Conservation (phyloP, 768 basidiomycete genomes). For the Pulveroboletus sp. region DNA sequence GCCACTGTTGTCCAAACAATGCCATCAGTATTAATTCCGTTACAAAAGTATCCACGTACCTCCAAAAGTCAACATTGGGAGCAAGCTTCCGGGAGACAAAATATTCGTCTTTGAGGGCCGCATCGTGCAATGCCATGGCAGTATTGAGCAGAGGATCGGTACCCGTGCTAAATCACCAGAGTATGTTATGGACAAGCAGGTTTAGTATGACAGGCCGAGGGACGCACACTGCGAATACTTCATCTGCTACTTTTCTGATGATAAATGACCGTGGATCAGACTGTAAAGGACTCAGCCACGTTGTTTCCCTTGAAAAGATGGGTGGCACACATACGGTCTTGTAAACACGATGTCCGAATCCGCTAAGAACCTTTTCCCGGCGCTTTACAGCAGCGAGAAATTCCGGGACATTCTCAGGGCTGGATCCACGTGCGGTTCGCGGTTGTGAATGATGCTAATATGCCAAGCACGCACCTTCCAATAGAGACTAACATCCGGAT, state of each 20-base stretch:
- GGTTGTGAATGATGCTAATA: neutral
- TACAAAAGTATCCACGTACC: slow-evolving; percentile 10
- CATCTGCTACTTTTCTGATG: slow-evolving; percentile 85
- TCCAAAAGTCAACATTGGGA: slow-evolving; percentile 94
- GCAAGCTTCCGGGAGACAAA: slow-evolving; percentile 79
- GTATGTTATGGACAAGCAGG: neutral
- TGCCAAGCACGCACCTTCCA: slow-evolving; percentile 55
- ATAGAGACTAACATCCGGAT: slow-evolving; percentile 92
- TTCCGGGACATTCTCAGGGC: slow-evolving; percentile 79
- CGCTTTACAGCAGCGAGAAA: slow-evolving; percentile 87
- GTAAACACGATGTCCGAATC: slow-evolving; percentile 87
- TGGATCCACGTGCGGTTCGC: slow-evolving; percentile 21
- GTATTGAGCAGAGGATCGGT: slow-evolving; percentile 83
- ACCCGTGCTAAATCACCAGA: slow-evolving; percentile 57
- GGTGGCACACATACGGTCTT: slow-evolving; percentile 51
- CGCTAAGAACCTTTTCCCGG: slow-evolving; percentile 84
- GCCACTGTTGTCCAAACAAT: slow-evolving; percentile 45
- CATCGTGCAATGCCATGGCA: slow-evolving; percentile 85
- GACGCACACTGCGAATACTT: slow-evolving; percentile 84
- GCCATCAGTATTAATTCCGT: neutral
- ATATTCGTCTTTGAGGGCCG: slow-evolving; percentile 89
- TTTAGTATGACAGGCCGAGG: neutral
- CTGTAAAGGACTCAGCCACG: slow-evolving; percentile 32
- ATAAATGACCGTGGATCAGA: slow-evolving; percentile 91
- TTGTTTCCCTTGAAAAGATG: neutral